These are phyloP conservation scores for Sugiyamaella marilandica DNA, from an alignment of 805 yeast species.

Conservation along the genomic window DNA sequence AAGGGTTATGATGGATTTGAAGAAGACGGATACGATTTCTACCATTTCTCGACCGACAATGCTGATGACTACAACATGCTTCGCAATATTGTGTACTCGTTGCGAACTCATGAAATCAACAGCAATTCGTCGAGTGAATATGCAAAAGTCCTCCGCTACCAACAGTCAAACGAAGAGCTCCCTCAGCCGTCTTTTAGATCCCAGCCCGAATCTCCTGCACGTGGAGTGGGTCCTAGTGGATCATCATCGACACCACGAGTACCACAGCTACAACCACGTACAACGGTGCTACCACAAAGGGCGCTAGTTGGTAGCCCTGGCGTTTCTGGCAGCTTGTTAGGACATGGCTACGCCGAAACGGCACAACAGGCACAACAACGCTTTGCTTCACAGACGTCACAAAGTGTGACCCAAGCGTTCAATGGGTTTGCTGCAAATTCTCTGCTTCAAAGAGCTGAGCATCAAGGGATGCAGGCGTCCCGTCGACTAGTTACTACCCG, in stretches of 20 bases:
- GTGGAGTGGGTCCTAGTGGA: too few relatives aligned
- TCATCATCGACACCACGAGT: too few relatives aligned
- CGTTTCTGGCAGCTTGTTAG: background rate
- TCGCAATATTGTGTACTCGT: conserved; percentile 28
- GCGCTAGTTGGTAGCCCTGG: too few relatives aligned
- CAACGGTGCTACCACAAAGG: too few relatives aligned
- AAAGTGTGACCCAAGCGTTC: conserved; percentile 2
- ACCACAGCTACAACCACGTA: too few relatives aligned
- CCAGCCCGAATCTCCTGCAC: background rate
- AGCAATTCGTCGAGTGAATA: background rate
- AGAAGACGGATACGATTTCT: conserved; percentile 19
- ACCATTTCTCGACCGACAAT: conserved; percentile 23
- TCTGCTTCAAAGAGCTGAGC: background rate
- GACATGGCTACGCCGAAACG: background rate
- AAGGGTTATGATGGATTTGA: conserved; percentile 8
- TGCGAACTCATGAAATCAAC: conserved; percentile 16
- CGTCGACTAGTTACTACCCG: background rate
- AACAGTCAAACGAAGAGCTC: background rate
- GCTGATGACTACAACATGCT: conserved; percentile 25
- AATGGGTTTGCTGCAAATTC: conserved; percentile 9
- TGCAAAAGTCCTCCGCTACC: background rate
- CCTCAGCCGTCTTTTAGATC: background rate
- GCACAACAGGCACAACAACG: background rate
- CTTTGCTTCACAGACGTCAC: background rate
- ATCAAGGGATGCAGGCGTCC: background rate